Conservation (phyloP, 208 protist genomes). For the Wallacemonas sp. region DNA sequence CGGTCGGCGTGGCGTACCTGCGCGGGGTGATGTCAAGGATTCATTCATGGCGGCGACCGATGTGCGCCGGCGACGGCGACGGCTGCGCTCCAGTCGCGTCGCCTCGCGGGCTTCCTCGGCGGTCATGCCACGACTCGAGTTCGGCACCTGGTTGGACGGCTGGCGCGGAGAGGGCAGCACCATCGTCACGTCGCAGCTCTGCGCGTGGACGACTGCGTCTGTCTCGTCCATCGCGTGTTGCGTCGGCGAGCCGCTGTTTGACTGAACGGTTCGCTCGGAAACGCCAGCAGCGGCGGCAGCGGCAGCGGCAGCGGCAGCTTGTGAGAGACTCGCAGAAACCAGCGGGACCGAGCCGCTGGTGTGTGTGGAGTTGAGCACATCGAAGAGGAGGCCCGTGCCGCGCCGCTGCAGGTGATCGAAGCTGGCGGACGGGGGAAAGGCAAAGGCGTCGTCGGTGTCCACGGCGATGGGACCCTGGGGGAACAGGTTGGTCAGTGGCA, state of each 20-base stretch:
- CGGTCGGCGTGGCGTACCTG: too few species aligned
- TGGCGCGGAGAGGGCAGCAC: too few species aligned
- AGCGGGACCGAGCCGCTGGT: neutral
- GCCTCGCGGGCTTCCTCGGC: too few species aligned
- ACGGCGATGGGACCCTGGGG: neutral
- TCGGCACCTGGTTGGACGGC: too few species aligned
- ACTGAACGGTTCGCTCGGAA: too few species aligned
- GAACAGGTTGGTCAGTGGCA: conserved; percentile 1
- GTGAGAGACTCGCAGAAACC: too few species aligned
- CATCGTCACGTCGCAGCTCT: neutral
- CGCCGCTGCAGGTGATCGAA: neutral
- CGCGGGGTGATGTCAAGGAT: too few species aligned
- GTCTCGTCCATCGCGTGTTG: neutral
- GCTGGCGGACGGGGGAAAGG: neutral
- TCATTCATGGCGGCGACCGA: too few species aligned
- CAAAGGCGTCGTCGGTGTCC: neutral
- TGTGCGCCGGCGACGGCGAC: too few species aligned
- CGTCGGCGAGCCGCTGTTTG: neutral
- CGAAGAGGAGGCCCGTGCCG: neutral
- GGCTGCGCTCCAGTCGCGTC: too few species aligned
- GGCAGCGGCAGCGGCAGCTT: too few species aligned
- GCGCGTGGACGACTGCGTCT: neutral
- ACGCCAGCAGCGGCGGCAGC: too few species aligned
- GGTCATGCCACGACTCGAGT: neutral
- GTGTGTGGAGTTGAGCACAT: neutral